Evolutionary conservation across 75 land plant species (phyloP).

Genomic region (Picea sitchensis): DNA sequence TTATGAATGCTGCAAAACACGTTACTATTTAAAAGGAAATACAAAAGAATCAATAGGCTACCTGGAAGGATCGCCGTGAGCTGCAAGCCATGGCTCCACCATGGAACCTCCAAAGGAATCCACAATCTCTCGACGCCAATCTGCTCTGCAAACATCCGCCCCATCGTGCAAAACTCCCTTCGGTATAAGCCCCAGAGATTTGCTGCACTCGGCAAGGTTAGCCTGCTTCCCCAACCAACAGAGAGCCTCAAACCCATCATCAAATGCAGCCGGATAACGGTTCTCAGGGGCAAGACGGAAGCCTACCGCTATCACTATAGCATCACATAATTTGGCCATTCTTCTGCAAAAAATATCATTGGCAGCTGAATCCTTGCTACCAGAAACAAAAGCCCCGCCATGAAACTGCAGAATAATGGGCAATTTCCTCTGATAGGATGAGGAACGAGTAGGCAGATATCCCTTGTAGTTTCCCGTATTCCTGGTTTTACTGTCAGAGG

Average conservation of each 20-base stretch:
- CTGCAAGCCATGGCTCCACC: conserved; percentile 91
- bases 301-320: conserved; percentile 75
- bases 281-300: conserved; percentile 86
- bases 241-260: conserved; percentile 80
- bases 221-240: conserved; percentile 90
- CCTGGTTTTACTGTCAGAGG: too few species aligned
- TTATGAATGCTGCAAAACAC: too few species aligned
- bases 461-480: conserved; percentile 45
- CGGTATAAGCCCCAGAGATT: conserved; percentile 36
- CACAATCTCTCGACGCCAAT: conserved; percentile 36
- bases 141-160: conserved; percentile 23
- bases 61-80: conserved; percentile 90
- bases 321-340: conserved; percentile 75
- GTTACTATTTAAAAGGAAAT: too few species aligned
- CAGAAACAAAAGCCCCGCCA: conserved; percentile 77
- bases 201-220: conserved; percentile 78
- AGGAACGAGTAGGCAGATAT: conserved; percentile 43
- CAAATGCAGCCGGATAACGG: conserved; percentile 80
- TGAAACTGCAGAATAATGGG: conserved; percentile 89
- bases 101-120: conserved; percentile 71
- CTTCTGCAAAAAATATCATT: conserved; percentile 81
- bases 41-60: conserved; percentile 4
- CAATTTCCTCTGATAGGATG: conserved; percentile 35
- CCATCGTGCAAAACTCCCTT: conserved; percentile 23
- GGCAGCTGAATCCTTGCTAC: conserved; percentile 60